Base-by-base conservation (phyloP, 106 monocot genomes). In the Chionographis japonica region DNA sequence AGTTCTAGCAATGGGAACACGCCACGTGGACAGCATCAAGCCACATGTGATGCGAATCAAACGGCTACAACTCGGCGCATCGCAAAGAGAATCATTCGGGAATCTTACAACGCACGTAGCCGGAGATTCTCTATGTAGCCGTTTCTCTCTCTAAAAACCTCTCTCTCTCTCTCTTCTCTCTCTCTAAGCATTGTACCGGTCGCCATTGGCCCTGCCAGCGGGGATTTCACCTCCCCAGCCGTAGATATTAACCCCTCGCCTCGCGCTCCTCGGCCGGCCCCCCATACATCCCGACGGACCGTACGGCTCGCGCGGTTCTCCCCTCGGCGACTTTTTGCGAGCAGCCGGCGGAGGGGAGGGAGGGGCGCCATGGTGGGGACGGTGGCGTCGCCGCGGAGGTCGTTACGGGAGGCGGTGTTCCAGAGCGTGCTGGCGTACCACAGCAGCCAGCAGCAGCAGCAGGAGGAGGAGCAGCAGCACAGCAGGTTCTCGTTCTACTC, bases 401-500 rank as follows among this genome's bases (percentile, higher is more conserved):
- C 83, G 13, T 52, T 83, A 8, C 57, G 62, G 56, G 78, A 79
- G 50, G 39, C 71, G 13, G 71, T 83, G 46, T 17, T 75, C 14
- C 67, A 75, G 56, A 79, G 66, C 66, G 78, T 83, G 37, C 61
- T 59, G 35, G 75, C 74, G 8, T 68, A 72, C 71, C 56, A 79
- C 16, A 13, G 35, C 19, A 12, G 71, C 40, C 18, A 7, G 71
- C 19, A 1, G 19, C 52, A 52, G 58, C 50, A 17, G 38, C 60
- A 4, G 61, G 61, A 42, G 70, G 74, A 14, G 70, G 17, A 17
- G 64, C 68, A 13, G 56, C 58, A 54, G 75, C 15, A 43, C 61
- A 14, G 41, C 40, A 14, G 53, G 6, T 6, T 18, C 49, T 14
- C 43, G 35, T 49, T 40, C 36, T 41, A 4, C 35, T 58, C 15